Evolutionary conservation across 176 grass and related monocot species (phyloP).

Genomic region (Bromus sterilis): DNA sequence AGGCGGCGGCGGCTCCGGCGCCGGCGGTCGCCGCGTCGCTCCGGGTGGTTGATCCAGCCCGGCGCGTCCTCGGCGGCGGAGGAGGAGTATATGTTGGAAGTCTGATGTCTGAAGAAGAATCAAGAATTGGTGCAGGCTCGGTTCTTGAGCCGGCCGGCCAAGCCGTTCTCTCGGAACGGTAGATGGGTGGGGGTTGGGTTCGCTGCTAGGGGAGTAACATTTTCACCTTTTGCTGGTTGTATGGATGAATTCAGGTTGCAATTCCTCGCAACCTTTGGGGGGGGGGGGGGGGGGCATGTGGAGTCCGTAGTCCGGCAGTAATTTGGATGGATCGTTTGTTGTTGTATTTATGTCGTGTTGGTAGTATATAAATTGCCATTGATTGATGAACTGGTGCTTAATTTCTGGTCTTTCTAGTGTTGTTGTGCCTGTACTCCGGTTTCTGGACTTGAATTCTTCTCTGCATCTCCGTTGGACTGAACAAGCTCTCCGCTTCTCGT

Average conservation of each 20-base stretch:
- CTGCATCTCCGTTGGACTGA: neutral
- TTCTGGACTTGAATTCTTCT: neutral
- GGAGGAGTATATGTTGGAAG: no score
- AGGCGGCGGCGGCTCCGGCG: neutral
- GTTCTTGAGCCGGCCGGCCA: neutral
- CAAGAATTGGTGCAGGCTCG: neutral
- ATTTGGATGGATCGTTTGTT: neutral
- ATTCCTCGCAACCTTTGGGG: neutral
- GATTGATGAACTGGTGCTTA: neutral
- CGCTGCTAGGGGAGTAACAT: neutral
- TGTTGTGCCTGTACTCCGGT: neutral
- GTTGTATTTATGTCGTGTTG: neutral
- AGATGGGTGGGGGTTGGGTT: neutral
- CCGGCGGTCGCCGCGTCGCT: conserved; percentile 2
- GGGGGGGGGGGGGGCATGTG: neutral
- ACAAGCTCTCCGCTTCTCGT: neutral
- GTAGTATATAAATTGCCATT: neutral
- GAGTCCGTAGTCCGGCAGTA: neutral
- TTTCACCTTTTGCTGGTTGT: neutral
- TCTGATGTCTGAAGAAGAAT: neutral
- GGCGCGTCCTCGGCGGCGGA: neutral
- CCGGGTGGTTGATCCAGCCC: conserved; percentile 19
- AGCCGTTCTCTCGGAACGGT: neutral
- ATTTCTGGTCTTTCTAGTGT: neutral
- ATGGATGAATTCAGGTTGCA: neutral